Conservation (phyloP, 1,284 basidiomycete genomes). For the Lentinula novae-zelandiae region DNA sequence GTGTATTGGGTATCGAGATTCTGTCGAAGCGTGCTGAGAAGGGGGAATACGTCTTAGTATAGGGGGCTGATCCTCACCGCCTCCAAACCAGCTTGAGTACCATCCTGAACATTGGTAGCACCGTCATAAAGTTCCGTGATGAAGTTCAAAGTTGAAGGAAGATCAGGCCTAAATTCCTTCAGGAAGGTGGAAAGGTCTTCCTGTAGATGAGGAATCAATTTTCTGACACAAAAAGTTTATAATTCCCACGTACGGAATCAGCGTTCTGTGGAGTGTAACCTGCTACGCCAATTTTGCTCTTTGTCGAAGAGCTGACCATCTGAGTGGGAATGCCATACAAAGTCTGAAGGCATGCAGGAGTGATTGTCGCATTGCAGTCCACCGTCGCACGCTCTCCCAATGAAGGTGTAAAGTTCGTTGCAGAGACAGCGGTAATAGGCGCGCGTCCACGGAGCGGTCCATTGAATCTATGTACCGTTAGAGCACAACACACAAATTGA, state of each 20-base stretch:
- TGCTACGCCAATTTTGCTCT: constrained; percentile 37
- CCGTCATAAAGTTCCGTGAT: constrained; percentile 34
- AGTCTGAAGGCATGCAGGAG: constrained; percentile 37
- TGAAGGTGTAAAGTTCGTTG: not conserved
- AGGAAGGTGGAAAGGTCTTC: constrained; percentile 43
- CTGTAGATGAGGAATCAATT: constrained; percentile 18
- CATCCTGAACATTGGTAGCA: constrained; percentile 38
- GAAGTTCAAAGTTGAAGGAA: constrained; percentile 18
- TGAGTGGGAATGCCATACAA: constrained; percentile 36
- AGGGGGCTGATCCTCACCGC: constrained; percentile 15
- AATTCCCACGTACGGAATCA: not conserved
- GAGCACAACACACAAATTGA: constrained; percentile 21
- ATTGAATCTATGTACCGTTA: constrained; percentile 19
- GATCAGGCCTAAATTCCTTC: constrained; percentile 19
- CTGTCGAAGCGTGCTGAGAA: not conserved
- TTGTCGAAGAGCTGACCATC: constrained; percentile 26
- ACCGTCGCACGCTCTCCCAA: not conserved
- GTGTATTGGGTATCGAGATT: constrained; percentile 27
- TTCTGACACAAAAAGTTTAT: not conserved
- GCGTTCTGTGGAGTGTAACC: constrained; percentile 36
- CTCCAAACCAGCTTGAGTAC: constrained; percentile 35
- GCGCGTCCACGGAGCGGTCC: not conserved
- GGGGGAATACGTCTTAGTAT: not conserved
- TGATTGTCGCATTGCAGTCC: constrained; percentile 28
- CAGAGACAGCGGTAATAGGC: not conserved